Evolutionary conservation across 148 eudicot species (phyloP), one percentile per base, ranked within the genome.

Genomic region (Fagopyrum tataricum): DNA sequence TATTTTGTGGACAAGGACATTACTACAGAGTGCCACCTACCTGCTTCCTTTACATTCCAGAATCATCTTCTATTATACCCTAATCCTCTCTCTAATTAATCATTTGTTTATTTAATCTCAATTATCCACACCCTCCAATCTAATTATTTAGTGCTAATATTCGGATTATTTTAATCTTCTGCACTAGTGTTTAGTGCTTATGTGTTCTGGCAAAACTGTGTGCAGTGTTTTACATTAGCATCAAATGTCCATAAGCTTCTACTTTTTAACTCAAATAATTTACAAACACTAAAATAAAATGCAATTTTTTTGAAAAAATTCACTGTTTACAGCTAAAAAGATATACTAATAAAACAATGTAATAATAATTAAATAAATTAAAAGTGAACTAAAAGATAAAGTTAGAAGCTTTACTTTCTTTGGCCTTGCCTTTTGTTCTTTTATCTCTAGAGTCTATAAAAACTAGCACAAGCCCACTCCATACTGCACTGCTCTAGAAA

Each of bases 391-490:
- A 31, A 64, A 31, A 20, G n/a, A 37, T 64, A 64, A 64, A 64
- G 69, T 42, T 17, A 37, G 6, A 4, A 62, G 39, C 69, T 64
- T 64, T 64, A 14, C 20, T 13, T 69, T 52, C 59, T 13, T 39
- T 6, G n/a, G 8, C 53, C 7, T 39, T 20, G 61, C 2, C 37
- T n/a, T 72, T 37, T 49, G 74, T 26, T 49, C 72, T 70, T n/a
- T n/a, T 4, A 70, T 64, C 69, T 39, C 69, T 14, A 37, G 43
- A 64, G 43, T 71, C 53, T 46, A 71, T 71, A 71, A 71, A 62
- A 64, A 64, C 69, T 5, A 61, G 39, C 44, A 64, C 43, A 61
- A 4, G 6, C 1, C 20, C 69, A 37, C 69, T 20, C 43, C 41
- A 37, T 37, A 64, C 69, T 64, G 69, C 69, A 37, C 44, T 7